These are phyloP conservation scores for Colletotrichum tamarilloi DNA, from an alignment of 2,329 filamentous ascomycete species.

Conservation along the genomic window DNA sequence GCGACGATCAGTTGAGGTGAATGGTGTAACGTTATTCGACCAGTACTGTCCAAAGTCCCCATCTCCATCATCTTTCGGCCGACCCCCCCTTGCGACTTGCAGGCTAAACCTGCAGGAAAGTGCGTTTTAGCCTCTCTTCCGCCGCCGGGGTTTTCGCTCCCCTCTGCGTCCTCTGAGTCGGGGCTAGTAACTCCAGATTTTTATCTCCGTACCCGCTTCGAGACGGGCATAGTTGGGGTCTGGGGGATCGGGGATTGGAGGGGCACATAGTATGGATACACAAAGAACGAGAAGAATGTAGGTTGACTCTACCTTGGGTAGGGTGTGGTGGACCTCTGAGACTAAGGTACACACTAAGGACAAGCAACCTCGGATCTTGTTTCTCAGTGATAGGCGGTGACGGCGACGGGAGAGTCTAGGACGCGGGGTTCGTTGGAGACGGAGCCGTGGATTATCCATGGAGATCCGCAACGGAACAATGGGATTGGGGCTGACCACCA, in stretches of 20 bases:
- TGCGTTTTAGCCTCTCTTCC: not conserved
- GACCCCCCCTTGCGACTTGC: not conserved
- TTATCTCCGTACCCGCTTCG: not conserved
- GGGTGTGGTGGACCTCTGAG: not conserved
- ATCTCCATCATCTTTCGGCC: not conserved
- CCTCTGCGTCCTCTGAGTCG: not conserved
- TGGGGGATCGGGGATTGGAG: not conserved
- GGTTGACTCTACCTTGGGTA: not conserved
- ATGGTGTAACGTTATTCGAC: slow-evolving; percentile 19
- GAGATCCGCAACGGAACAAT: not conserved
- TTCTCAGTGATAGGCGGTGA: not conserved
- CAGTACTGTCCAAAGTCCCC: not conserved
- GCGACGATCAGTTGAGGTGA: slow-evolving; percentile 16
- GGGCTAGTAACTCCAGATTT: not conserved
- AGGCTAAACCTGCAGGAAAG: not conserved
- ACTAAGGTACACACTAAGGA: not conserved
- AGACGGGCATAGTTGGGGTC: not conserved
- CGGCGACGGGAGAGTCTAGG: not conserved
- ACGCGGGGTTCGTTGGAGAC: not conserved
- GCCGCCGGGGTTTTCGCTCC: not conserved
- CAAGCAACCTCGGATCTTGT: not conserved
- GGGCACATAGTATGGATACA: not conserved
- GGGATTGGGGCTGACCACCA: not conserved
- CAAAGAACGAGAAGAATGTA: not conserved
- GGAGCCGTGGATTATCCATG: not conserved